Percentiles rank a stretch among this genome's conserved stretches.
Evolutionary conservation across 768 basidiomycete species (phyloP).

Genomic region (Kwoniella bestiolae): DNA sequence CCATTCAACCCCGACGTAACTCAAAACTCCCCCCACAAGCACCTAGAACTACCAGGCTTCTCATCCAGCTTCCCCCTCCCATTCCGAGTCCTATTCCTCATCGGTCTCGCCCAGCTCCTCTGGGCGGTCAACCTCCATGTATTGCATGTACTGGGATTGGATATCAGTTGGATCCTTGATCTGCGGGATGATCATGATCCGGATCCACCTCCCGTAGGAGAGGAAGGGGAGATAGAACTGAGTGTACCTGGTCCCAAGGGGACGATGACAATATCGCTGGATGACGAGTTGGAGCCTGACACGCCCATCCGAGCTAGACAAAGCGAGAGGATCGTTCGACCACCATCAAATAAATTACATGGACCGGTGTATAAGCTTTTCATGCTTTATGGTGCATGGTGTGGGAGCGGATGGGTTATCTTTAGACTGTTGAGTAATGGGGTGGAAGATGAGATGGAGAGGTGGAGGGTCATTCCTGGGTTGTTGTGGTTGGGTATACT

Average conservation of each 20-base stretch:
- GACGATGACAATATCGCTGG: constrained; percentile 6
- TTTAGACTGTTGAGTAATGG: constrained; percentile 69
- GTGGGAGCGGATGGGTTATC: constrained; percentile 69
- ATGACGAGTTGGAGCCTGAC: constrained; percentile 18
- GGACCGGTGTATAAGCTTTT: constrained; percentile 68
- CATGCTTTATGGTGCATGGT: constrained; percentile 66
- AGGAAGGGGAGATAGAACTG: constrained; percentile 12
- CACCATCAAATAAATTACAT: constrained; percentile 35
- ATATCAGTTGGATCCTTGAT: constrained; percentile 73
- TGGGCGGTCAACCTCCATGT: constrained; percentile 95
- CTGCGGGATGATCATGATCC: constrained; percentile 38
- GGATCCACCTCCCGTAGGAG: constrained; percentile 12
- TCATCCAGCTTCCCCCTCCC: constrained; percentile 73
- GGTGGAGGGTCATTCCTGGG: constrained; percentile 64
- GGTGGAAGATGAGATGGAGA: constrained; percentile 68
- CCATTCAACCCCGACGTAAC: constrained; percentile 19
- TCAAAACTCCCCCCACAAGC: constrained; percentile 35
- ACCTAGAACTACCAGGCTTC: constrained; percentile 54
- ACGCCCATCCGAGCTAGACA: constrained; percentile 12
- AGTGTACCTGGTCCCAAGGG: not conserved
- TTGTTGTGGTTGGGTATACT: constrained; percentile 69
- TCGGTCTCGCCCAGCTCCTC: constrained; percentile 77
- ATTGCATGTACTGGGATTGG: constrained; percentile 72
- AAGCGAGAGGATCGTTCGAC: constrained; percentile 16
- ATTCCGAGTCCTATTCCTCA: constrained; percentile 81